Conservation (phyloP, 2,329 filamentous ascomycete species). For the Paecilomyces niveus region DNA sequence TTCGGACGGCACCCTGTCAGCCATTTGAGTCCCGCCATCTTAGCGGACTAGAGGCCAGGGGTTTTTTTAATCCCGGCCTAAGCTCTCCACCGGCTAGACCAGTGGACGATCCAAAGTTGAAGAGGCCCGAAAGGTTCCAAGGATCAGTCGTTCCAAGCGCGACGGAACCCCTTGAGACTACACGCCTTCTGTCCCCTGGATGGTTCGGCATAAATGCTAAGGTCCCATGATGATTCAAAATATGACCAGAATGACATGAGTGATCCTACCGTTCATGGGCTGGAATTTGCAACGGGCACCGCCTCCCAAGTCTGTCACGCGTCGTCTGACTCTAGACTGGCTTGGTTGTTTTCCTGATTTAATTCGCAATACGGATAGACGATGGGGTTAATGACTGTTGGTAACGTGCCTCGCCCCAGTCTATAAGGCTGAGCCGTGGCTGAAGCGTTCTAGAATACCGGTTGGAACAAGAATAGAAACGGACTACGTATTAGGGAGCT, state of each 20-base stretch:
- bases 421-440: neutral
- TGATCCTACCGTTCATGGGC: too few species aligned
- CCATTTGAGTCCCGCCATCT: conserved; percentile 27
- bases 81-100: too few species aligned
- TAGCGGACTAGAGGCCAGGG: conserved; percentile 7
- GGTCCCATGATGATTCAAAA: neutral
- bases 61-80: too few species aligned
- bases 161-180: neutral
- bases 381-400: too few species aligned
- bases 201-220: neutral
- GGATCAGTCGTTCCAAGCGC: neutral
- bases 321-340: neutral
- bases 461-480: neutral
- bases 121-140: neutral
- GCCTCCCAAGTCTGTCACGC: conserved; percentile 3
- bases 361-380: too few species aligned
- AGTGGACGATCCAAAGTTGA: neutral
- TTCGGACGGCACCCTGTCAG: conserved; percentile 27
- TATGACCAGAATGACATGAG: conserved; percentile 4
- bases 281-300: too few species aligned
- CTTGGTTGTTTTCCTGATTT: too few species aligned
- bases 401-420: neutral
- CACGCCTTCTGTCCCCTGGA: neutral
- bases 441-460: neutral
- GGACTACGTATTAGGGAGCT: too few species aligned